These are phyloP conservation scores for Cercophora scortea DNA, from an alignment of 495 filamentous ascomycete species.

Conservation along the genomic window DNA sequence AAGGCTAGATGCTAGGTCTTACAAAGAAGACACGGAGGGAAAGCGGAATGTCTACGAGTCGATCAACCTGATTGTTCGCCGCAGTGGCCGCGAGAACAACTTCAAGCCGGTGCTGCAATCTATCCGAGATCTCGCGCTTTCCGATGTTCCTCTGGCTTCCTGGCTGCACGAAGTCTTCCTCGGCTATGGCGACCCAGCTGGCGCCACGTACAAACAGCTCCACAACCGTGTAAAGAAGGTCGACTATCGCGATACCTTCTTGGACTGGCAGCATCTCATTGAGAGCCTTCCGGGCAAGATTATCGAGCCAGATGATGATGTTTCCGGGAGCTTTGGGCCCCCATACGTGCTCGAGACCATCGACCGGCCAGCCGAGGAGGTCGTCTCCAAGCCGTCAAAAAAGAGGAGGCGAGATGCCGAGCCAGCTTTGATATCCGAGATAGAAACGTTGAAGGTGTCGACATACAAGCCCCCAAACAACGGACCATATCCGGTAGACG, in stretches of 20 bases:
- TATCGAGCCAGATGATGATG: constrained; percentile 66
- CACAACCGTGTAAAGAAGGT: constrained; percentile 67
- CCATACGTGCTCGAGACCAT: constrained; percentile 74
- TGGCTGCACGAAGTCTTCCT: constrained; percentile 98
- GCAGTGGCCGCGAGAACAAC: constrained; percentile 89
- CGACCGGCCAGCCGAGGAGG: constrained; percentile 38
- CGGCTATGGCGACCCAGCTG: constrained; percentile 86
- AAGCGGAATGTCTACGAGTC: constrained; percentile 73
- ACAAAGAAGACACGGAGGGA: constrained; percentile 72
- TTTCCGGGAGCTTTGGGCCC: constrained; percentile 67
- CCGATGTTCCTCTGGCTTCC: constrained; percentile 75
- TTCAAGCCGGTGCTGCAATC: constrained; percentile 92
- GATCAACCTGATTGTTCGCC: constrained; percentile 80
- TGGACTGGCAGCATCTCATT: constrained; percentile 91
- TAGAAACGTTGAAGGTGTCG: constrained; percentile 69
- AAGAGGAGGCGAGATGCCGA: constrained; percentile 77
- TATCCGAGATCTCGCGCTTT: constrained; percentile 76
- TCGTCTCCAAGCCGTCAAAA: constrained; percentile 51
- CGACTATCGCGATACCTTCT: constrained; percentile 89
- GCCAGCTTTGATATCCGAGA: constrained; percentile 44
- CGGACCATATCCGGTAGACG: constrained; percentile 86
- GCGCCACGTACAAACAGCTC: constrained; percentile 77
- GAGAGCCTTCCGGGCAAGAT: constrained; percentile 79
- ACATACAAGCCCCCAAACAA: constrained; percentile 88
- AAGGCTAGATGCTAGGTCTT: constrained; percentile 70